Percentiles rank a stretch among this genome's conserved stretches.
phyloP scores from a whole-genome alignment of 257 asterid species.

The Solanum infundibuliforme region DNA sequence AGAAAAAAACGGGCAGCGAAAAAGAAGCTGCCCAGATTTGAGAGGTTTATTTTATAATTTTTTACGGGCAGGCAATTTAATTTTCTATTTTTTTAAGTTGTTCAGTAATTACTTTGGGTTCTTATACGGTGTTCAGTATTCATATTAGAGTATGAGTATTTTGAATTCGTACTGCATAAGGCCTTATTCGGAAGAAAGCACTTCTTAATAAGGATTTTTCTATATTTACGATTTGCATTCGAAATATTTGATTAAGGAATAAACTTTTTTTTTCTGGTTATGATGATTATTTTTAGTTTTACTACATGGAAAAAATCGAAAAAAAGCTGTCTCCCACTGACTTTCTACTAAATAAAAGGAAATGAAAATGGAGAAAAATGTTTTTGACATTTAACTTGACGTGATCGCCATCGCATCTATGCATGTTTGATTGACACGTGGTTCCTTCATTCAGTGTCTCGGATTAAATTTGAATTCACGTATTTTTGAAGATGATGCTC shows the following conservation, averaged over 20 bases:
- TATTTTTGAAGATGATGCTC: no score
- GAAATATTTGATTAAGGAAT: no score
- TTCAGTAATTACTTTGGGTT: not conserved
- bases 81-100: not conserved
- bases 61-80: not conserved
- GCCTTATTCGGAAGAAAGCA: no score
- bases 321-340: not conserved
- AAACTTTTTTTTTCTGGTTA: no score
- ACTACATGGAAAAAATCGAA: not conserved
- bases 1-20: conserved; percentile 11
- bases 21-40: conserved; percentile 7
- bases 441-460: not conserved
- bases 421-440: not conserved
- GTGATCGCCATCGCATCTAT: not conserved
- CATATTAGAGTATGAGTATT: no score
- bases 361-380: not conserved
- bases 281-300: not conserved
- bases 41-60: not conserved
- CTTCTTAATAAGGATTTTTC: no score
- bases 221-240: no score
- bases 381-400: not conserved
- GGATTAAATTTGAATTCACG: not conserved
- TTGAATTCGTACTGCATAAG: accelerated
- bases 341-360: not conserved
- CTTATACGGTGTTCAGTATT: no score